Evolutionary conservation across 2,329 filamentous ascomycete genomes (phyloP).

Genomic region (Capronia coronata): DNA sequence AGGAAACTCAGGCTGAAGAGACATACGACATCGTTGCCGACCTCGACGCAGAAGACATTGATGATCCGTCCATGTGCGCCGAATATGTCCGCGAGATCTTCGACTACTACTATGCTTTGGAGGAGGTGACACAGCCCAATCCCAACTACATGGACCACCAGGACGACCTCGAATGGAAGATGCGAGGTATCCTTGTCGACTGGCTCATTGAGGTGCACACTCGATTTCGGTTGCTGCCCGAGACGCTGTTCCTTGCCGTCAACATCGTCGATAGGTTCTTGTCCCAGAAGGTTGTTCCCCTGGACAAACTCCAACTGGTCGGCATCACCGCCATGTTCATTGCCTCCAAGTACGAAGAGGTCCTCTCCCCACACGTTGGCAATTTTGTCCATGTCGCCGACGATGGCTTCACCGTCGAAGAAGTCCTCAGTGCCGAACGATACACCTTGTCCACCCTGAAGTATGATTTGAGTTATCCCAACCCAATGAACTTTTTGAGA

Average conservation of each 20-base stretch:
- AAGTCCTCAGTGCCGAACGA: constrained; percentile 95
- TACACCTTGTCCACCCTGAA: constrained; percentile 86
- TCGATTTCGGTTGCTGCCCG: constrained; percentile 87
- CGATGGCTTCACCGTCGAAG: constrained; percentile 87
- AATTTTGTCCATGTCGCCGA: constrained; percentile 98
- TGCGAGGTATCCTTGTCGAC: constrained; percentile 91
- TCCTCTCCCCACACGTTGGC: constrained; percentile 89
- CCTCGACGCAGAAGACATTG: constrained; percentile 78
- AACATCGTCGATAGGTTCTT: constrained; percentile 99
- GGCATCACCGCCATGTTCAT: constrained; percentile 99
- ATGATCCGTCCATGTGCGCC: constrained; percentile 95
- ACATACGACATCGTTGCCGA: constrained; percentile 41
- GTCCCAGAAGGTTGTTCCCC: constrained; percentile 87
- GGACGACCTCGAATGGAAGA: constrained; percentile 95
- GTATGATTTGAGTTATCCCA: constrained; percentile 97
- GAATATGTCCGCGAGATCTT: constrained; percentile 98
- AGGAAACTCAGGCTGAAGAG: constrained; percentile 35
- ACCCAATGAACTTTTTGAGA: constrained; percentile 99
- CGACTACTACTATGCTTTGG: constrained; percentile 84
- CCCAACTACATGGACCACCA: constrained; percentile 93
- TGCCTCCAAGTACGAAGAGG: constrained; percentile 97
- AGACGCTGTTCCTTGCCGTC: constrained; percentile 92
- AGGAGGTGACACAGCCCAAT: constrained; percentile 75
- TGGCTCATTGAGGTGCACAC: constrained; percentile 99
- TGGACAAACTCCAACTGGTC: constrained; percentile 92